Conservation (phyloP, 164 flowering plant species). For the Vitis vinifera region ASM3070453v1 NC_081823.1:26959501-26960000, state of each 20-base stretch:
- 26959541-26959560: constrained; percentile 65
- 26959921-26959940: no score
- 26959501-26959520: background rate
- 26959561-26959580: constrained; percentile 47
- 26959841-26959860: constrained; percentile 55
- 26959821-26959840: constrained; percentile 55
- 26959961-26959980: no score
- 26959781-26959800: constrained; percentile 58
- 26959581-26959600: constrained; percentile 46
- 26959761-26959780: constrained; percentile 22
- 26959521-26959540: background rate
- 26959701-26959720: constrained; percentile 25
- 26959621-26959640: constrained; percentile 52
- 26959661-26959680: constrained; percentile 42
- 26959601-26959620: constrained; percentile 43
- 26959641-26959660: constrained; percentile 58
- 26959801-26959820: constrained; percentile 64
- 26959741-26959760: background rate
- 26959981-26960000: no score
- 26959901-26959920: background rate
- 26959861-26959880: background rate
- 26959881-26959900: no score
- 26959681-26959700: constrained; percentile 62
- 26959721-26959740: background rate
- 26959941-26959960: no score